A percentile compares a stretch with the other conserved stretches of the same genome.
phyloP scores from a whole-genome alignment of 805 yeast species.

The Pichia nanzhaoensis region DNA sequence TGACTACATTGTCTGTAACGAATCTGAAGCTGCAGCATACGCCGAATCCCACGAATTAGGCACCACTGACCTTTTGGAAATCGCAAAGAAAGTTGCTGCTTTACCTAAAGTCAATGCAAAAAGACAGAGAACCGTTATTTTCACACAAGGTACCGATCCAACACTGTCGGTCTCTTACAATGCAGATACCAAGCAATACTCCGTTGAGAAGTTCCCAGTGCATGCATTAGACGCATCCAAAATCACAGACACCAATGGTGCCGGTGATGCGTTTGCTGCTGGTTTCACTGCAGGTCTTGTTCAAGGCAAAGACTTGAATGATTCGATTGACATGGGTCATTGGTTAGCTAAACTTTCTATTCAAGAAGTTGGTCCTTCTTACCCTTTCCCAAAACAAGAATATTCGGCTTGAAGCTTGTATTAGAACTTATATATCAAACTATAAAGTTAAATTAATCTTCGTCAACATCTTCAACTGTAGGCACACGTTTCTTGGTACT shows the following conservation, averaged over 20 bases:
- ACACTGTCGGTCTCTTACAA: constrained; percentile 70
- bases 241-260: constrained; percentile 94
- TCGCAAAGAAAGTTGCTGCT: constrained; percentile 78
- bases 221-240: constrained; percentile 59
- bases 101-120: constrained; percentile 65
- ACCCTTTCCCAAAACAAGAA: constrained; percentile 69
- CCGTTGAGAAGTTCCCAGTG: constrained; percentile 54
- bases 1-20: constrained; percentile 90
- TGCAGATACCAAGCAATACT: constrained; percentile 38
- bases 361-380: constrained; percentile 92
- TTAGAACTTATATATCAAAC: not conserved
- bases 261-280: constrained; percentile 97
- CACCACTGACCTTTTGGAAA: constrained; percentile 56
- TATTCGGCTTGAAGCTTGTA: constrained; percentile 58
- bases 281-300: constrained; percentile 90
- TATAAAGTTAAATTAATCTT: constrained; percentile 5
- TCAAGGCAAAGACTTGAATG: constrained; percentile 53
- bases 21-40: constrained; percentile 92
- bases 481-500: constrained; percentile 20
- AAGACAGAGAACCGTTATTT: constrained; percentile 77
- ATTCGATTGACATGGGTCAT: constrained; percentile 77
- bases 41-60: constrained; percentile 75
- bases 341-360: constrained; percentile 92
- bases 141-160: constrained; percentile 94
- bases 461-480: constrained; percentile 22